Conservation (phyloP, 257 asterid genomes). For the Solanum arcanum region DNA sequence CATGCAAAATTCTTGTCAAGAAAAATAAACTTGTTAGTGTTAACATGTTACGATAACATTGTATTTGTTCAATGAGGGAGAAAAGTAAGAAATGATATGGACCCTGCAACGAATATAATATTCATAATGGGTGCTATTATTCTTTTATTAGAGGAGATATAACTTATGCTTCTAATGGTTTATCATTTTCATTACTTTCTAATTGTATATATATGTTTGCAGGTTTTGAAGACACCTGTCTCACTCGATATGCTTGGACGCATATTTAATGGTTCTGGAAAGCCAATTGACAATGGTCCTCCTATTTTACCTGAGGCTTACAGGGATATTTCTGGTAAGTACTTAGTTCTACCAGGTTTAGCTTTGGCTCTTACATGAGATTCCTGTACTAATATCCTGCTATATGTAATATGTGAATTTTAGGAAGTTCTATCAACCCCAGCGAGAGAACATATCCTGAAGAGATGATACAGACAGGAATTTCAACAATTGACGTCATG, state of each 20-base stretch:
- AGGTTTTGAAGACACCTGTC: slow-evolving; percentile 47
- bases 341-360: not conserved
- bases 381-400: not conserved
- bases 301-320: slow-evolving; percentile 98
- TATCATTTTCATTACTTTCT: not conserved
- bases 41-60: not conserved
- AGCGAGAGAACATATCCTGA: slow-evolving; percentile 99
- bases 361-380: not conserved
- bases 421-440: slow-evolving; percentile 98
- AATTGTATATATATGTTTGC: not conserved
- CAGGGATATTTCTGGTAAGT: slow-evolving; percentile 95
- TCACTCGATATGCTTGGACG: slow-evolving; percentile 51
- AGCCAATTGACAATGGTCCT: slow-evolving; percentile 97
- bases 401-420: slow-evolving; percentile 3
- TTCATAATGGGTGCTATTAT: not conserved
- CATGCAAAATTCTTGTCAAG: not conserved
- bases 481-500: slow-evolving; percentile 98
- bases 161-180: not conserved
- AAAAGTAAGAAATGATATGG: not conserved
- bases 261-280: slow-evolving; percentile 47
- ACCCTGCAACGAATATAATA: not conserved
- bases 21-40: not conserved
- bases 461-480: slow-evolving; percentile 97
- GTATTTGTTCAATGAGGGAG: not conserved
- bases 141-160: not conserved